Evolutionary conservation across 495 filamentous ascomycete genomes (phyloP).

Genomic region (Penicillium soppii): DNA sequence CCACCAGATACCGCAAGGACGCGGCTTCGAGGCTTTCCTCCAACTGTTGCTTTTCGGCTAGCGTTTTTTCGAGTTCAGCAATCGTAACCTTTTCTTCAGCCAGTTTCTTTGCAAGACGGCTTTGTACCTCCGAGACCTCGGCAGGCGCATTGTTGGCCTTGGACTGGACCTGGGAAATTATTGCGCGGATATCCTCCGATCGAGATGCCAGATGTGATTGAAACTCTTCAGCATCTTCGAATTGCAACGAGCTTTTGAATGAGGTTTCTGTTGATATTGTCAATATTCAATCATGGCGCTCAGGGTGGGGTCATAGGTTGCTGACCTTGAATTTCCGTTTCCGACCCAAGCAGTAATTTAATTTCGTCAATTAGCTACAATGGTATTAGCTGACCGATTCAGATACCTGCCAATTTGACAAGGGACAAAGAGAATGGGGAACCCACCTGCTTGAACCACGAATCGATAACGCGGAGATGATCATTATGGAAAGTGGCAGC

Average conservation of each 20-base stretch:
- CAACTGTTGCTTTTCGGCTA: conserved; percentile 77
- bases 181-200: conserved; percentile 60
- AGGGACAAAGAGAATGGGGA: neutral
- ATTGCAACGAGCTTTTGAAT: conserved; percentile 36
- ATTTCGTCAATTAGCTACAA: conserved; percentile 82
- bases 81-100: conserved; percentile 78
- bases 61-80: conserved; percentile 70
- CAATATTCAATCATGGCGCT: conserved; percentile 6
- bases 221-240: conserved; percentile 57
- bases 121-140: conserved; percentile 70
- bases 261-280: conserved; percentile 20
- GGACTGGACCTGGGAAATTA: conserved; percentile 56
- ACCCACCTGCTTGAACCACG: conserved; percentile 88
- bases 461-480: conserved; percentile 83
- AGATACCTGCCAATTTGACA: neutral
- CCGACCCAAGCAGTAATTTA: conserved; percentile 59
- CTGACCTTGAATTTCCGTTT: conserved; percentile 58
- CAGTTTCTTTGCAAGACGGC: conserved; percentile 68
- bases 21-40: conserved; percentile 81
- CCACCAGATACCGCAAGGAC: conserved; percentile 86
- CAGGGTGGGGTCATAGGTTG: neutral
- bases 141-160: conserved; percentile 48
- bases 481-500: conserved; percentile 79
- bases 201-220: conserved; percentile 68
- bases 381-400: conserved; percentile 13